Percentiles rank a stretch among this genome's conserved stretches.
Conservation (phyloP, 352 stramenopile species). For the Phytophthora cryptogea region DNA sequence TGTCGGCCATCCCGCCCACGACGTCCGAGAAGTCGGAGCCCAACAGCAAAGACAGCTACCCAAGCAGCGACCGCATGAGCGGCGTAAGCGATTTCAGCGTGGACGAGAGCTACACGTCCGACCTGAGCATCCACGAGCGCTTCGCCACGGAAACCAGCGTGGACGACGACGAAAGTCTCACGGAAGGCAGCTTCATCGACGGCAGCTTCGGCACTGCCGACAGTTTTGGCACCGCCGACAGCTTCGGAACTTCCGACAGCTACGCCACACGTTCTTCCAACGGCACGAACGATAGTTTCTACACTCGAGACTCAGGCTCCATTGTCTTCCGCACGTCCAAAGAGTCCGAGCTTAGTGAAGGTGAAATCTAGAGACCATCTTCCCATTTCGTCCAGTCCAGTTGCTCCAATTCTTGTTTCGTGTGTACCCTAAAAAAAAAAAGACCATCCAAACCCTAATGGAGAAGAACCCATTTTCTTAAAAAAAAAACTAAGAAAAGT, state of each 20-base stretch:
- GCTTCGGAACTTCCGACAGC: not conserved
- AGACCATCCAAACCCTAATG: not conserved
- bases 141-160: conserved; percentile 18
- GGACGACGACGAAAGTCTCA: conserved; percentile 4
- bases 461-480: not conserved
- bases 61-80: conserved; percentile 21
- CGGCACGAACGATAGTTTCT: conserved; percentile 20
- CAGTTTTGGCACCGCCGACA: conserved; percentile 22
- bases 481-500: not conserved
- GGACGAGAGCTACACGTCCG: conserved; percentile 27
- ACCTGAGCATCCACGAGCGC: conserved; percentile 7
- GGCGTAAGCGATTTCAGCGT: conserved; percentile 32
- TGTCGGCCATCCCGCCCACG: conserved; percentile 17
- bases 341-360: conserved; percentile 47
- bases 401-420: conserved; percentile 1
- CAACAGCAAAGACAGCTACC: conserved; percentile 19
- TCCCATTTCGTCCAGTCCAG: conserved; percentile 9
- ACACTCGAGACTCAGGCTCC: conserved; percentile 19
- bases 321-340: conserved; percentile 23
- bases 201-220: conserved; percentile 5
- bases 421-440: conserved; percentile 18
- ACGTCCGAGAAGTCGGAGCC: conserved; percentile 29
- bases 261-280: conserved; percentile 20
- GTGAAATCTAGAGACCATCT: conserved; percentile 33
- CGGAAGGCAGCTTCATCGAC: no score